These are phyloP conservation scores for Aspergillus tamarii DNA, from an alignment of 2,329 filamentous ascomycete genomes.

Conservation along the genomic window DNA sequence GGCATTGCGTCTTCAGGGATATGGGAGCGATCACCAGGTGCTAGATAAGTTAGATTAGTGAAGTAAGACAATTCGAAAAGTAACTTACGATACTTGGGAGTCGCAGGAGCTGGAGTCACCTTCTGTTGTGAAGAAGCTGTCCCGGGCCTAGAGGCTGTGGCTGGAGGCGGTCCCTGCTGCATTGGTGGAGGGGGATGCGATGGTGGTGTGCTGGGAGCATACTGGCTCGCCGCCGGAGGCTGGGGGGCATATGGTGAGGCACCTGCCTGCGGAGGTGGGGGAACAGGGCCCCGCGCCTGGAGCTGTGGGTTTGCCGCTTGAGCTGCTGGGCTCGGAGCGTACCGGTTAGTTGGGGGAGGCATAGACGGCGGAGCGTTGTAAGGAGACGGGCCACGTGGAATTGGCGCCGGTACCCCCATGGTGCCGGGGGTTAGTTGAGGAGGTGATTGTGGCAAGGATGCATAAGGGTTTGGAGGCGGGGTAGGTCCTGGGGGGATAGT, in stretches of 20 bases:
- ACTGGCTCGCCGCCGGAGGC: constrained; percentile 44
- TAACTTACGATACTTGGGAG: constrained; percentile 69
- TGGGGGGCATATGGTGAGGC: constrained; percentile 62
- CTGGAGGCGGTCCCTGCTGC: constrained; percentile 40
- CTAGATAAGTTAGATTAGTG: constrained; percentile 31
- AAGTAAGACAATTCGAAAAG: not conserved
- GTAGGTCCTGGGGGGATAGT: constrained; percentile 68
- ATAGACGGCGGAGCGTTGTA: constrained; percentile 79
- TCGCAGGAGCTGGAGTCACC: constrained; percentile 45
- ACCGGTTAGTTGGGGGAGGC: constrained; percentile 72
- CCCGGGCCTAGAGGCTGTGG: constrained; percentile 48
- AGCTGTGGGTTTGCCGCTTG: constrained; percentile 54
- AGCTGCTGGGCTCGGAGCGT: constrained; percentile 68
- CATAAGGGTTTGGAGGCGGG: constrained; percentile 44
- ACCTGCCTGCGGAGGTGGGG: constrained; percentile 49
- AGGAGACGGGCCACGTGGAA: constrained; percentile 77
- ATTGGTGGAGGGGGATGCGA: constrained; percentile 35
- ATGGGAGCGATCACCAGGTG: constrained; percentile 82
- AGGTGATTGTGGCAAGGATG: constrained; percentile 46
- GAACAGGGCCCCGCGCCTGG: constrained; percentile 52
- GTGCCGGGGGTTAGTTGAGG: constrained; percentile 41
- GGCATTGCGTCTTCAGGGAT: constrained; percentile 77
- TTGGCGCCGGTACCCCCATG: constrained; percentile 54
- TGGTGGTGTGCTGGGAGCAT: constrained; percentile 53
- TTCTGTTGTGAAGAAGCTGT: constrained; percentile 55